A percentile compares a stretch with the other conserved stretches of the same genome.
These are phyloP conservation scores for Grosmannia huntii DNA, from an alignment of 2,329 filamentous ascomycete species.

Conservation along the genomic window DNA sequence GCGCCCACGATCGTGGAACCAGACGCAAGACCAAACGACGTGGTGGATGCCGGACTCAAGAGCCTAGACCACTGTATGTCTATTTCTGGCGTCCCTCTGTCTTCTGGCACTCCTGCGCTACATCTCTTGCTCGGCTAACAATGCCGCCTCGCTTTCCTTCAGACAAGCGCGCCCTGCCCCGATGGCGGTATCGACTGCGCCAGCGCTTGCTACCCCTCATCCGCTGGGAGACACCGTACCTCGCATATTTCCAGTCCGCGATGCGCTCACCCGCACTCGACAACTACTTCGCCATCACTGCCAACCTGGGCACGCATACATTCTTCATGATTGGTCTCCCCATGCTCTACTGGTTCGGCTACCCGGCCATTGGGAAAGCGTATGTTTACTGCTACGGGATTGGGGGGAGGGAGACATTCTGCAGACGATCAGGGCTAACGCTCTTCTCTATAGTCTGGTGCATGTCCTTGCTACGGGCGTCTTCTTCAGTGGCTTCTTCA, in stretches of 20 bases:
- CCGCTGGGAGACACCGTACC: conserved; percentile 88
- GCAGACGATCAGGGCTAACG: background rate
- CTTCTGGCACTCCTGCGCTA: background rate
- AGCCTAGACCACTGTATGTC: conserved; percentile 65
- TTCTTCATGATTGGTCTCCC: conserved; percentile 97
- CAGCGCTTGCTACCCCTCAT: conserved; percentile 74
- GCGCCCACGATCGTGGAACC: background rate
- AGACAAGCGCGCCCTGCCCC: conserved; percentile 75
- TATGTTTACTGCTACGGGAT: conserved; percentile 31
- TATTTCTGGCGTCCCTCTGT: background rate
- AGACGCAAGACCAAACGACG: background rate
- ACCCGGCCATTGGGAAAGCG: conserved; percentile 75
- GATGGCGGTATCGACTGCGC: conserved; percentile 79
- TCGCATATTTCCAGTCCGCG: conserved; percentile 72
- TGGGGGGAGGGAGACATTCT: background rate
- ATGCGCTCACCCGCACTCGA: conserved; percentile 76
- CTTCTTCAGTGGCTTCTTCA: conserved; percentile 84
- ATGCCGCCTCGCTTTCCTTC: background rate
- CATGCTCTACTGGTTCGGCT: conserved; percentile 93
- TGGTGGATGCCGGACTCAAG: conserved; percentile 56
- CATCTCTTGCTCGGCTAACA: conserved; percentile 1
- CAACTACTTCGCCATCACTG: conserved; percentile 92
- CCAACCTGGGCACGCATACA: conserved; percentile 92
- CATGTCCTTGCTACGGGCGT: conserved; percentile 69
- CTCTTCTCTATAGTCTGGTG: conserved; percentile 36